Evolutionary conservation across 2,329 filamentous ascomycete species (phyloP).

Genomic region (Talaromyces sp.): DNA sequence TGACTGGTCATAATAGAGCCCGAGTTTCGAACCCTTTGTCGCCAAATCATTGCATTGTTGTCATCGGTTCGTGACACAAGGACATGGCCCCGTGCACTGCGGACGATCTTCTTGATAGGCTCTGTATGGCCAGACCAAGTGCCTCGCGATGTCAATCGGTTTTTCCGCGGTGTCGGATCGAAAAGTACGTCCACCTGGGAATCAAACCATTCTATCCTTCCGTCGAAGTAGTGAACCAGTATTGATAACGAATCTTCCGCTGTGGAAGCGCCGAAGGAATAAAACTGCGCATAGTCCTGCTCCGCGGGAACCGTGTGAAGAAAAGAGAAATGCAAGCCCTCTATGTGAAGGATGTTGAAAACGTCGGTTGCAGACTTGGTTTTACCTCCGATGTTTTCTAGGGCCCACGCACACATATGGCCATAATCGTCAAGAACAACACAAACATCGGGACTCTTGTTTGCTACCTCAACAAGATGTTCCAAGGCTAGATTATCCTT

Average conservation of each 20-base stretch:
- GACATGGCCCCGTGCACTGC: conserved; percentile 74
- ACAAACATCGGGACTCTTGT: conserved; percentile 80
- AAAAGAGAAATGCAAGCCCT: conserved; percentile 49
- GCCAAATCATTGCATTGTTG: conserved; percentile 81
- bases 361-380: conserved; percentile 61
- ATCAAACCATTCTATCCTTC: conserved; percentile 76
- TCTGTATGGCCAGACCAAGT: conserved; percentile 81
- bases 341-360: conserved; percentile 82
- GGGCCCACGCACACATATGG: conserved; percentile 84
- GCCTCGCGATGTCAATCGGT: conserved; percentile 58
- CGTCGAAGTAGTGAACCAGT: conserved; percentile 79
- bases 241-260: conserved; percentile 64
- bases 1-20: conserved; percentile 59
- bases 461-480: conserved; percentile 80
- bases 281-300: conserved; percentile 63
- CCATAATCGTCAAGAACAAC: conserved; percentile 79
- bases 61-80: conserved; percentile 75
- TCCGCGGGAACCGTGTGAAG: conserved; percentile 22
- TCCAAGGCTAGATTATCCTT: conserved; percentile 70
- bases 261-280: conserved; percentile 64
- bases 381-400: conserved; percentile 79
- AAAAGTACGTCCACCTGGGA: conserved; percentile 75
- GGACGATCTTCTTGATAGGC: conserved; percentile 77
- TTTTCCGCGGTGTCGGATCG: conserved; percentile 60
- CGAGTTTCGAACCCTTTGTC: conserved; percentile 52